Evolutionary conservation across 208 protist genomes (phyloP).

Genomic region (Spongospora subterranea): DNA sequence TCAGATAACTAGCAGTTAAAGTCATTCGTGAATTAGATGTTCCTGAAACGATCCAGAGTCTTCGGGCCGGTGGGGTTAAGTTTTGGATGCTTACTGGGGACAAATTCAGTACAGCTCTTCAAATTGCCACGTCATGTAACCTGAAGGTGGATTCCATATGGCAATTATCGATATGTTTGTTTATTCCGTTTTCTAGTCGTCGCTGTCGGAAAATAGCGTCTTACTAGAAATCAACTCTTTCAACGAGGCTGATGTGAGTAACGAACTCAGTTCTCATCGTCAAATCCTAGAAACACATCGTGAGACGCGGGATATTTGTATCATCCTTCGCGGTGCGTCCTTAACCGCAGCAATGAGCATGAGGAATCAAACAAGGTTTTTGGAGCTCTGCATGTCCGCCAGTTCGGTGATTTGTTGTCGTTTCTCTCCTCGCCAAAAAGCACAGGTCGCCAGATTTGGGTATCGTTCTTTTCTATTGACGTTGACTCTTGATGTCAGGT

Average conservation of each 20-base stretch:
- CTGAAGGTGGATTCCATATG: background rate
- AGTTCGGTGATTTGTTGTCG: conserved; percentile 54
- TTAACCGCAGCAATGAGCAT: background rate
- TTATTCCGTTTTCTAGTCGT: background rate
- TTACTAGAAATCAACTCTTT: background rate
- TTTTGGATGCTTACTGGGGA: conserved; percentile 84
- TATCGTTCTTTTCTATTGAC: background rate
- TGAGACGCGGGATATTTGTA: background rate
- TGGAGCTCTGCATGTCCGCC: conserved; percentile 42
- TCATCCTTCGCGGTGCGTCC: conserved; percentile 36
- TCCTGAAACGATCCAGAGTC: conserved; percentile 75
- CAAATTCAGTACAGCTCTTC: conserved; percentile 81
- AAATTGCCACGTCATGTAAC: conserved; percentile 69
- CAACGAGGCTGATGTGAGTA: background rate
- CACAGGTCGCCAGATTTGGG: background rate
- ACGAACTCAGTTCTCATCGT: background rate
- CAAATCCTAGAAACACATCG: background rate
- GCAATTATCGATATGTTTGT: background rate
- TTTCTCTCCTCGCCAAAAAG: conserved; percentile 64
- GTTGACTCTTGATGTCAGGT: conserved; percentile 69
- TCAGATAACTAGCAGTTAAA: conserved; percentile 66
- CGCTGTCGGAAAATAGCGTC: conserved; percentile 21
- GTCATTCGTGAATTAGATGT: conserved; percentile 72
- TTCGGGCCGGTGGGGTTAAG: conserved; percentile 72
- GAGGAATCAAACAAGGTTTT: background rate